Evolutionary conservation across 164 flowering plant genomes (phyloP), one percentile per base, ranked within the genome.

Genomic region (Liquidambar formosana): DNA sequence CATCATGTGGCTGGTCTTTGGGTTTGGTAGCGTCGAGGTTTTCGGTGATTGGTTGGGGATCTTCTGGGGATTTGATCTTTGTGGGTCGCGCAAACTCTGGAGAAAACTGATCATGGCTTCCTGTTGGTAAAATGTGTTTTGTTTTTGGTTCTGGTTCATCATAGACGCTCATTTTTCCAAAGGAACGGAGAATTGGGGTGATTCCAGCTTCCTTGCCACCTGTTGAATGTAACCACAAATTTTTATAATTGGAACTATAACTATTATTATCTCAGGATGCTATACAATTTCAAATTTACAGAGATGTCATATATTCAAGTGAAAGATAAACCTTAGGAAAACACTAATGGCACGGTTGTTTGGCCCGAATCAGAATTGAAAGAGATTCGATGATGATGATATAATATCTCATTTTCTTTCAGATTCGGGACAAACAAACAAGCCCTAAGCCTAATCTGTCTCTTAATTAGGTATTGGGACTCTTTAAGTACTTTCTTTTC

Each of bases 101-200:
- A 10, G 87, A 74, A 67, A 86, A 81, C 60, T 87, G 86, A 56
- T 85, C 86, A 66, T 88, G 92, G 78, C 78, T 80, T 71, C 87
- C 86, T 0, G 79, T 72, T 19, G 68, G 71, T 0, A 23, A 13
- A 19, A 18, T 25, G 9, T 68, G 61, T 26, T 62, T 53, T 22
- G 41, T 57, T 41, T 66, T 52, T 61, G 64, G 12, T 62, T 66
- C 62, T 23, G 76, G 18, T 64, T 75, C 68, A 2, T 81, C 80
- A 1, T 21, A 1, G 46, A 86, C 53, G 3, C 63, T 68, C 85
- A 88, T 72, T 21, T 73, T 83, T 12, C 56, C 84, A 0, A 92
- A 66, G 0, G 84, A 76, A 0, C 60, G 48, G 15, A 78, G 51
- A 25, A 86, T 33, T 0, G 86, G 80, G 1, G 62, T 33, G 8